Conservation (phyloP, 2,329 filamentous ascomycete genomes). For the Venturia aucupariae region DNA sequence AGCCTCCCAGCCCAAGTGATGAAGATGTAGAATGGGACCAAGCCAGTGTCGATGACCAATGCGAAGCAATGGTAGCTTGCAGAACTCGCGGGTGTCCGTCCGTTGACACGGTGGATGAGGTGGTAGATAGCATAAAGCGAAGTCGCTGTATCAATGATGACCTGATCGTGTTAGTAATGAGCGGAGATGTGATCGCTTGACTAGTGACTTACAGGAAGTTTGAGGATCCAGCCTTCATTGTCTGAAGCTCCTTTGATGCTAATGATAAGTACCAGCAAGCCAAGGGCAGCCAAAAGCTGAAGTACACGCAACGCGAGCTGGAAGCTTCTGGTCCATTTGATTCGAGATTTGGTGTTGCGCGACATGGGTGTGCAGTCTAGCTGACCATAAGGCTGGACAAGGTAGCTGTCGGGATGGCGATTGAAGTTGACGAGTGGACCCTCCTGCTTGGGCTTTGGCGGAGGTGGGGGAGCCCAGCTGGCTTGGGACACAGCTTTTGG, state of each 20-base stretch:
- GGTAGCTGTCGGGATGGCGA: slow-evolving; percentile 69
- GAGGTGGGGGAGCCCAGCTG: slow-evolving; percentile 57
- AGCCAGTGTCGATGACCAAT: slow-evolving; percentile 57
- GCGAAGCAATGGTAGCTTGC: slow-evolving; percentile 87
- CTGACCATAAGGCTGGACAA: slow-evolving; percentile 54
- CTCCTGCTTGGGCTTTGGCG: slow-evolving; percentile 52
- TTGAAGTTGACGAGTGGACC: slow-evolving; percentile 78
- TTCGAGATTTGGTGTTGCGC: slow-evolving; percentile 56
- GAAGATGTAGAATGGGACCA: slow-evolving; percentile 56
- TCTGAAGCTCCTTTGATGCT: slow-evolving; percentile 60
- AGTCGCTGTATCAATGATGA: slow-evolving; percentile 64
- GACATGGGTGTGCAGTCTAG: slow-evolving; percentile 58
- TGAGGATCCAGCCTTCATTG: slow-evolving; percentile 63
- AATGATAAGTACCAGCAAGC: slow-evolving; percentile 66
- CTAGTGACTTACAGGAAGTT: slow-evolving; percentile 55
- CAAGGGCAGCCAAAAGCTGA: slow-evolving; percentile 59
- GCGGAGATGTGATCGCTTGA: neutral
- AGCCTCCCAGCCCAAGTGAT: slow-evolving; percentile 45
- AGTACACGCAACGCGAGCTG: slow-evolving; percentile 61
- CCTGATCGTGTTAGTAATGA: slow-evolving; percentile 38
- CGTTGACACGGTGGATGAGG: slow-evolving; percentile 58
- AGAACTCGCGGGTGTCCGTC: slow-evolving; percentile 67
- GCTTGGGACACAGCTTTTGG: slow-evolving; percentile 78
- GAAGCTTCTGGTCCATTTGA: slow-evolving; percentile 58
- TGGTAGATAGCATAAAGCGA: slow-evolving; percentile 75